Evolutionary conservation across 352 stramenopile genomes (phyloP).

Genomic region (Phytophthora sansomeana): DNA sequence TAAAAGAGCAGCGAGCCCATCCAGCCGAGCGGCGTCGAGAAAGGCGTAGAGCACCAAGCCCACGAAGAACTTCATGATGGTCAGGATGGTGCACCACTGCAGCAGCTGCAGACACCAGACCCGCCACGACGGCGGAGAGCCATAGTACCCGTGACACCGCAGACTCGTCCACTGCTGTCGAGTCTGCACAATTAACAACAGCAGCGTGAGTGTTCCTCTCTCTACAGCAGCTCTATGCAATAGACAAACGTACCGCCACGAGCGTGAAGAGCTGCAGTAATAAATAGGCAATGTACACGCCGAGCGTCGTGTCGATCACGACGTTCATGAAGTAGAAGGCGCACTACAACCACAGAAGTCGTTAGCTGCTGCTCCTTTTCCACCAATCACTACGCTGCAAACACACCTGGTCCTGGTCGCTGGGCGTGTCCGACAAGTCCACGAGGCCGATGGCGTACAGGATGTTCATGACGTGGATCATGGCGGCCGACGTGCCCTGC

Average conservation of each 20-base stretch:
- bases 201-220: background rate
- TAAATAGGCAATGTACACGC: conserved; percentile 85
- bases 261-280: conserved; percentile 67
- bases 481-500: conserved; percentile 77
- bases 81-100: conserved; percentile 72
- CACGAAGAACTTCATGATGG: conserved; percentile 78
- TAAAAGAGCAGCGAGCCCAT: conserved; percentile 76
- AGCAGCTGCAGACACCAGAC: conserved; percentile 71
- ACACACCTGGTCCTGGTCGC: conserved; percentile 67
- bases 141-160: conserved; percentile 72
- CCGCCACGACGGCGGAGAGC: conserved; percentile 67
- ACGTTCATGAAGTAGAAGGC: conserved; percentile 92
- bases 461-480: conserved; percentile 87
- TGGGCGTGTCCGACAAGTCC: conserved; percentile 56
- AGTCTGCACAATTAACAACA: conserved; percentile 34
- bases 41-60: conserved; percentile 65
- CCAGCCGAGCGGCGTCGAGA: conserved; percentile 62
- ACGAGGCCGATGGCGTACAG: conserved; percentile 79
- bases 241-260: conserved; percentile 50
- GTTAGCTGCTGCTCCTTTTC: background rate
- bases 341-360: conserved; percentile 43
- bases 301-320: conserved; percentile 83
- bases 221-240: conserved; percentile 2
- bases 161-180: conserved; percentile 68
- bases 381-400: background rate